Evolutionary conservation across 2,329 filamentous ascomycete species (phyloP).

Genomic region (Xylaria sp.): DNA sequence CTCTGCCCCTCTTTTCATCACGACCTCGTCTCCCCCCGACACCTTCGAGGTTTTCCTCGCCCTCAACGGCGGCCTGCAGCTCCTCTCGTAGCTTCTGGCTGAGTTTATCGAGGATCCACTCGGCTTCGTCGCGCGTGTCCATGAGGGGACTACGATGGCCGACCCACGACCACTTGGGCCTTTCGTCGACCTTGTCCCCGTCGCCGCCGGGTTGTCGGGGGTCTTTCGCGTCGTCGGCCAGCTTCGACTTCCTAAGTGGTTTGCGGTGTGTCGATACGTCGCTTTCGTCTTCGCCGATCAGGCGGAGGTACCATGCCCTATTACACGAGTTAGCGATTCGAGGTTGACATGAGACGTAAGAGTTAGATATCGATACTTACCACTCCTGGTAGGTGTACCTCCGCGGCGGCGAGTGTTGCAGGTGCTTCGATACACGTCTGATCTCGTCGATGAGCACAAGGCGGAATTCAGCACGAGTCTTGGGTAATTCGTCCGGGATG

Average conservation of each 20-base stretch:
- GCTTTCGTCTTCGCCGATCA: conserved; percentile 75
- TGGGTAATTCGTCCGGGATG: conserved; percentile 53
- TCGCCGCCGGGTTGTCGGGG: background rate
- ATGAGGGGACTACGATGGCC: conserved; percentile 75
- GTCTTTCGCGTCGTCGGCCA: background rate
- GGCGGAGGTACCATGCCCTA: conserved; percentile 82
- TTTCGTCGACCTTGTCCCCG: conserved; percentile 7
- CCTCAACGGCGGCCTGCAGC: conserved; percentile 49
- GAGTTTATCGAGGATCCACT: conserved; percentile 77
- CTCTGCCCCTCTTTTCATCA: conserved; percentile 49
- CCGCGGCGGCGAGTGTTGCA: conserved; percentile 65
- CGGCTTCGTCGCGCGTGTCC: conserved; percentile 72
- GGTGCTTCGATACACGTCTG: conserved; percentile 69
- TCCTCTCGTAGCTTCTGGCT: conserved; percentile 65
- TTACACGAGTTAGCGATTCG: conserved; percentile 2
- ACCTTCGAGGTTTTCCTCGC: conserved; percentile 24
- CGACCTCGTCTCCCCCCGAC: conserved; percentile 49
- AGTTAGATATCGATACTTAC: conserved; percentile 34
- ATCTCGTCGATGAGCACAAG: conserved; percentile 79
- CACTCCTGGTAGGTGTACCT: conserved; percentile 71
- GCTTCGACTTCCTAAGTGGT: conserved; percentile 35
- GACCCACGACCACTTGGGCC: conserved; percentile 75
- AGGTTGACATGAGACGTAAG: background rate
- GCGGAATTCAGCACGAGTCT: conserved; percentile 63
- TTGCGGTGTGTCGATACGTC: conserved; percentile 61